Evolutionary conservation across 345 rosid genomes (phyloP), one percentile per base, ranked within the genome.

Genomic region (Syzygium grande): DNA sequence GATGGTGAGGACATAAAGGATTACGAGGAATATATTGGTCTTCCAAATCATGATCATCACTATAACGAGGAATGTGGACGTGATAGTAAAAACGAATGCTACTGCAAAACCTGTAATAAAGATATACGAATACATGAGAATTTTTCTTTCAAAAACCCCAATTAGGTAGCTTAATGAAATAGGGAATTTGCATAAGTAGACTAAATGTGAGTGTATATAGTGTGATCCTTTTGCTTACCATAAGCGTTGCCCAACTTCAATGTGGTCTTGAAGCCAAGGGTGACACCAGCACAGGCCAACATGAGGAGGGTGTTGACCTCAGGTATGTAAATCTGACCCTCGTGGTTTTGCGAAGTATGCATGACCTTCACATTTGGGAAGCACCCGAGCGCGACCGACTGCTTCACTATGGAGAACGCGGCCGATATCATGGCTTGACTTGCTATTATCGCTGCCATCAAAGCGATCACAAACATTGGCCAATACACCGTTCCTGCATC

Each of bases 1-100:
- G 52, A 89, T 87, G 22, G 89, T 85, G 55, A 89, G 29, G 12
- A 86, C 52, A 25, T 89, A 92, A 79, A 83, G 10, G 51, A 92
- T 29, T 8, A 90, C 23, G n/a, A 88, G 41, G 43, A 92, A 25
- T 38, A 90, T 51, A 51, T 86, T 80, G 13, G 88, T 88, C 89
- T 92, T 90, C 92, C 92, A 92, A 85, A 92, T 89, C 89, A 92
- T 88, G 41, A 92, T 12, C 93, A 90, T 91, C 52, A 92, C 89
- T 15, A 92, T 86, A n/a, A 88, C 51, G 3, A 92, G 87, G 29
- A 91, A 59, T 15, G 86, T 4, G 8, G 92, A 89, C 14, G 90
- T 92, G 27, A 92, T 89, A 3, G 34, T 23, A 7, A 90, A 89
- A 58, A 92, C 92, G 3, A 86, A 34, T 27, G 86, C 90, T 52